phyloP scores from a whole-genome alignment of 140 eudicot species.

The Oenanthe javanica region DNA sequence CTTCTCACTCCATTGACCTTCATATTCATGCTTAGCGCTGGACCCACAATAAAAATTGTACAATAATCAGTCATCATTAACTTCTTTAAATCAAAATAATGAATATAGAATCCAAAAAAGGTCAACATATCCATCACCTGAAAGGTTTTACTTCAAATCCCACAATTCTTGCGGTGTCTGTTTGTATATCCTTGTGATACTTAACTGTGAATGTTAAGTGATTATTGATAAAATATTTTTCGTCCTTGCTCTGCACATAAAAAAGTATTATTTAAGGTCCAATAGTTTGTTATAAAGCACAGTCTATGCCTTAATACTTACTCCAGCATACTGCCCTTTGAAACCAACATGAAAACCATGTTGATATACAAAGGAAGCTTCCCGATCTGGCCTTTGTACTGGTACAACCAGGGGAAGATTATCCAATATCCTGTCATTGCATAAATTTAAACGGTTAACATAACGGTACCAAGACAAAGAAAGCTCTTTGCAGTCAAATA shows the following conservation, averaged over 20 bases:
- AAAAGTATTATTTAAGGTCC: neutral
- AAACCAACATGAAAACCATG: conserved; percentile 56
- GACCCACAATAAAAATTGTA: conserved; percentile 12
- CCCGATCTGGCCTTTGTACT: conserved; percentile 32
- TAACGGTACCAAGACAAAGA: neutral
- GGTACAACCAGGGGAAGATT: conserved; percentile 68
- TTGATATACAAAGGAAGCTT: conserved; percentile 31
- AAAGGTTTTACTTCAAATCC: conserved; percentile 62
- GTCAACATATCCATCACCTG: conserved; percentile 30
- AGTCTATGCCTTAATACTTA: conserved; percentile 14
- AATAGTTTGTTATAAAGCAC: neutral
- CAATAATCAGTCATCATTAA: neutral
- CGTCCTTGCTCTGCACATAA: conserved; percentile 45
- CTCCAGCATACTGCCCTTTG: conserved; percentile 50
- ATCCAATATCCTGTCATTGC: conserved; percentile 50
- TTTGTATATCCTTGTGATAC: conserved; percentile 51
- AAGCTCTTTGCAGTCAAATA: neutral
- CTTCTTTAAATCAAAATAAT: neutral
- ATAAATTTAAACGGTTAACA: neutral
- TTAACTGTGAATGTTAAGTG: conserved; percentile 56
- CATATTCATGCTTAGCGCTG: conserved; percentile 66
- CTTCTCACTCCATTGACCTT: conserved; percentile 49
- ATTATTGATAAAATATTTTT: conserved; percentile 53
- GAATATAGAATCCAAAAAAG: neutral
- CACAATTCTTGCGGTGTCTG: conserved; percentile 60